These are phyloP conservation scores for Rutstroemia sp. DNA, from an alignment of 2,329 filamentous ascomycete genomes.

Conservation along the genomic window DNA sequence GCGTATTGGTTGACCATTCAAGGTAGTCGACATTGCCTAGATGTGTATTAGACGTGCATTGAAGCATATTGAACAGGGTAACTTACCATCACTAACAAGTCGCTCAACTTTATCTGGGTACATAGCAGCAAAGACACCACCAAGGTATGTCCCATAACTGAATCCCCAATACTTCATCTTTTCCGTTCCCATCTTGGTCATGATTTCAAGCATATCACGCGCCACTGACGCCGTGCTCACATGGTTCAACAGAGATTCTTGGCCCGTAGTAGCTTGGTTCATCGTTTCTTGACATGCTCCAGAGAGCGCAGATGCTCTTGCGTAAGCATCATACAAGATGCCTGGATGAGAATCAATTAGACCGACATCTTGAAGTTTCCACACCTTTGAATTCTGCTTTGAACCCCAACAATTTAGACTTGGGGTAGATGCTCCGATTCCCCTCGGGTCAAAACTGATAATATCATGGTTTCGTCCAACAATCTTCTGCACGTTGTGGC, in stretches of 20 bases:
- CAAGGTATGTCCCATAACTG: constrained; percentile 41
- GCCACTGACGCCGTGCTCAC: constrained; percentile 27
- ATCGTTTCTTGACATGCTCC: constrained; percentile 29
- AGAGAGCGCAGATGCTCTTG: constrained; percentile 37
- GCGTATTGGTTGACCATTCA: constrained; percentile 25
- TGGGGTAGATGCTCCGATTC: constrained; percentile 39
- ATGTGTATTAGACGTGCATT: constrained; percentile 34
- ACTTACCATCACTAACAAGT: constrained; percentile 29
- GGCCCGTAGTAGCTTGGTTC: background rate
- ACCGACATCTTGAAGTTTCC: constrained; percentile 38
- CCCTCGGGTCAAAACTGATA: constrained; percentile 44
- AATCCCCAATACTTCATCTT: constrained; percentile 43
- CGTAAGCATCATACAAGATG: constrained; percentile 39
- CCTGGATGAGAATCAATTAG: constrained; percentile 40
- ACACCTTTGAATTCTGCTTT: constrained; percentile 35
- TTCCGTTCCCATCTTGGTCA: constrained; percentile 23
- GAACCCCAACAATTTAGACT: constrained; percentile 42
- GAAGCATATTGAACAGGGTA: background rate
- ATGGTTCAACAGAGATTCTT: constrained; percentile 6
- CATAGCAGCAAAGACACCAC: constrained; percentile 38
- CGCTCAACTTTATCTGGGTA: constrained; percentile 36
- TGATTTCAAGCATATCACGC: constrained; percentile 30
- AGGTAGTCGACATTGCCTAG: constrained; percentile 30
- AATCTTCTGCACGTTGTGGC: constrained; percentile 35
- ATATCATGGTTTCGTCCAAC: constrained; percentile 41